Percentiles rank a stretch among this genome's conserved stretches.
These are phyloP conservation scores for Rosa lucieae DNA, from an alignment of 306 rosid genomes.

Conservation along the genomic window DNA sequence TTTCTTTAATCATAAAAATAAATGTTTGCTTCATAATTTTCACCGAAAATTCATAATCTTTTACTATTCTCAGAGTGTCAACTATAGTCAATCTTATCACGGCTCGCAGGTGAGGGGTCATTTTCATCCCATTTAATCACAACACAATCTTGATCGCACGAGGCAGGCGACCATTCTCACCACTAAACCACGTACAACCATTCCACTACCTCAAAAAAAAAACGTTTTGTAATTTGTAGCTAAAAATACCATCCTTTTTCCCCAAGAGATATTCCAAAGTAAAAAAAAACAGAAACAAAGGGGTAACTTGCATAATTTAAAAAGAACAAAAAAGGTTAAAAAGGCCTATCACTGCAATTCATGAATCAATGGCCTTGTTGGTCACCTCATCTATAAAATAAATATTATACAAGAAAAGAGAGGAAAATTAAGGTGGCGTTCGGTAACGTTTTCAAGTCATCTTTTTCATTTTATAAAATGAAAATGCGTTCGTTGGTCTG, in stretches of 20 bases:
- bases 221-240: neutral
- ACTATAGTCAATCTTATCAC: neutral
- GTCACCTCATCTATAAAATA: neutral
- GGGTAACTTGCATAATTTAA: neutral
- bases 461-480: no score
- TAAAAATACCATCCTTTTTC: neutral
- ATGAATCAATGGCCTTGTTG: conserved; percentile 26
- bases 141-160: neutral
- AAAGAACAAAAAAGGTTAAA: neutral
- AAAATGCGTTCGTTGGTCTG: no score
- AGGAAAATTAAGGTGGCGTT: no score
- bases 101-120: neutral
- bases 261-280: neutral
- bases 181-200: neutral
- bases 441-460: no score
- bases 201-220: conserved; percentile 13
- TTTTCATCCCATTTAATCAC: neutral
- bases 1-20: no score
- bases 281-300: neutral
- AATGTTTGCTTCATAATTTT: no score
- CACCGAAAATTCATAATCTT: no score
- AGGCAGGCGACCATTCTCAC: neutral
- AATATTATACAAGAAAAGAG: neutral
- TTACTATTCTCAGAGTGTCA: neutral
- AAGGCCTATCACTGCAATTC: conserved; percentile 6